Evolutionary conservation across 2,329 filamentous ascomycete genomes (phyloP).

Genomic region (Coniochaeta pulveracea): DNA sequence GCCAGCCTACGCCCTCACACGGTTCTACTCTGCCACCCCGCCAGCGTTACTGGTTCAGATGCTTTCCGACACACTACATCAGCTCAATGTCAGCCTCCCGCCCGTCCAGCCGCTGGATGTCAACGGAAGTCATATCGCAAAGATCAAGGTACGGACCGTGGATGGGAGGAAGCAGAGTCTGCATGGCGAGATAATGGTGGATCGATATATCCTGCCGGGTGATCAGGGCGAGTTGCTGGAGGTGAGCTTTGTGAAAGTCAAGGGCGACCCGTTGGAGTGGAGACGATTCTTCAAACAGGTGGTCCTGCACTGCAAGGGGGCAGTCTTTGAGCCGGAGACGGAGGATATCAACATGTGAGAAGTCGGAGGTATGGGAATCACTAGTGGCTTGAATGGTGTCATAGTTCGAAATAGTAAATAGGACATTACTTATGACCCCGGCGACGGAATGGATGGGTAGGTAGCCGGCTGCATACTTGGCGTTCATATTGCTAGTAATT

Average conservation of each 20-base stretch:
- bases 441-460: too few species aligned
- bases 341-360: too few species aligned
- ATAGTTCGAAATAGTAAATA: too few species aligned
- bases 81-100: constrained; percentile 69
- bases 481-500: too few species aligned
- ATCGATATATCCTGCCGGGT: constrained; percentile 47
- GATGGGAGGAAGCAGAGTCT: constrained; percentile 63
- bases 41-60: constrained; percentile 67
- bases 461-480: too few species aligned
- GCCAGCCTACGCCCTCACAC: constrained; percentile 74
- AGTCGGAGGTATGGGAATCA: too few species aligned
- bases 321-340: too few species aligned
- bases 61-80: constrained; percentile 70
- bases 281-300: constrained; percentile 93
- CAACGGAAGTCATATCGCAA: constrained; percentile 41
- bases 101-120: constrained; percentile 23
- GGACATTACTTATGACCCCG: too few species aligned
- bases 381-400: too few species aligned
- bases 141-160: constrained; percentile 62
- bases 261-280: constrained; percentile 96
- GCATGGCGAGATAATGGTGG: constrained; percentile 65
- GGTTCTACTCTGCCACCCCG: constrained; percentile 81
- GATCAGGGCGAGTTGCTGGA: constrained; percentile 58
- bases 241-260: constrained; percentile 85
- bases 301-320: constrained; percentile 78